Conservation (phyloP, 352 stramenopile species). For the Phytopythium montanum region DNA sequence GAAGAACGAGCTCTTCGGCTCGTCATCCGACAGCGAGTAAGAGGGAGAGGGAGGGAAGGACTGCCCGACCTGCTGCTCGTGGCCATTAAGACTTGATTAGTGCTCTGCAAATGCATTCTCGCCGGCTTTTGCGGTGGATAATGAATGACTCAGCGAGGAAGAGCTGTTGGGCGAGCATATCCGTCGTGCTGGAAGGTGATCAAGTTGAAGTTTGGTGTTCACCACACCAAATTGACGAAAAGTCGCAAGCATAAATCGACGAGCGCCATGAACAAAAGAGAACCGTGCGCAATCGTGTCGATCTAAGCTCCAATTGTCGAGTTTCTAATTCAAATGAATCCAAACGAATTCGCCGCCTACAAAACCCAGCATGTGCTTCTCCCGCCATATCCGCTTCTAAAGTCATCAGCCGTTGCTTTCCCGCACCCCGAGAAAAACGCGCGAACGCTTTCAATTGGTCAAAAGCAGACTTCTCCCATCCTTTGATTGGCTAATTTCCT, state of each 20-base stretch:
- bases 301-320: neutral
- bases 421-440: conserved; percentile 7
- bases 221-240: neutral
- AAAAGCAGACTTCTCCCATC: neutral
- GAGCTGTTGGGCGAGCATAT: neutral
- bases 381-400: neutral
- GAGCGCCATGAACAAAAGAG: neutral
- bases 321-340: conserved; percentile 2
- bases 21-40: conserved; percentile 80
- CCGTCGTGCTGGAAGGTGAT: neutral
- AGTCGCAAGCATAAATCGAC: neutral
- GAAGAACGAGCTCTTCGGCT: conserved; percentile 85
- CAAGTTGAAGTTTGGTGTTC: neutral
- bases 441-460: conserved; percentile 20
- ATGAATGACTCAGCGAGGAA: neutral
- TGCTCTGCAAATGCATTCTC: neutral
- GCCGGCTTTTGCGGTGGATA: neutral
- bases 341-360: neutral
- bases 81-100: neutral
- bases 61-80: conserved; percentile 3
- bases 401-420: neutral
- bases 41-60: neutral
- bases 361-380: neutral
- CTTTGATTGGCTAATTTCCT: conserved; percentile 6
- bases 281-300: neutral